A percentile compares a stretch with the other conserved stretches of the same genome.
phyloP scores from a whole-genome alignment of 495 filamentous ascomycete genomes.

The Sporormia fimetaria region DNA sequence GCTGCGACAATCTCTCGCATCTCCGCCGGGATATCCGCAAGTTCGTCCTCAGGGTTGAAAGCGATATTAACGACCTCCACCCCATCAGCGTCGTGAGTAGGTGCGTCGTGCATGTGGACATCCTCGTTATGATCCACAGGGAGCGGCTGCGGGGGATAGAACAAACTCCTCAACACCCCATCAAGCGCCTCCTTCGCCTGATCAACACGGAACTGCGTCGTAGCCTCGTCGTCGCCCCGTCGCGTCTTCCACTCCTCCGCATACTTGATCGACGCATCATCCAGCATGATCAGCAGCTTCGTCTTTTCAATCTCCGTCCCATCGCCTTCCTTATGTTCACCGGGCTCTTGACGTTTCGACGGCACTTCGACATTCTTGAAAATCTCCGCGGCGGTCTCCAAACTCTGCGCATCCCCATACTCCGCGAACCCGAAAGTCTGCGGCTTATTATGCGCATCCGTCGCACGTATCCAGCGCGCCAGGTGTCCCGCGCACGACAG shows the following conservation, averaged over 20 bases:
- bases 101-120: conserved; percentile 56
- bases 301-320: conserved; percentile 29
- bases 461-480: conserved; percentile 73
- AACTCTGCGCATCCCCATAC: conserved; percentile 83
- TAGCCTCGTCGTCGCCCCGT: conserved; percentile 52
- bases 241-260: conserved; percentile 65
- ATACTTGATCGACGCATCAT: conserved; percentile 67
- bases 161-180: conserved; percentile 55
- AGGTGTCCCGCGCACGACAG: conserved; percentile 66
- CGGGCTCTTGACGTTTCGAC: conserved; percentile 53
- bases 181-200: conserved; percentile 54
- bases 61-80: conserved; percentile 86
- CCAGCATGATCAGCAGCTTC: conserved; percentile 48
- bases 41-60: conserved; percentile 71
- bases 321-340: conserved; percentile 43
- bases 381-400: conserved; percentile 76
- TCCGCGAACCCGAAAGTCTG: conserved; percentile 93
- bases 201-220: conserved; percentile 55
- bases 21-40: conserved; percentile 89
- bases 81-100: conserved; percentile 38
- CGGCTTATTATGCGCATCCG: conserved; percentile 70
- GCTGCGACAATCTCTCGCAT: conserved; percentile 94
- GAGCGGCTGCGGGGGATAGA: conserved; percentile 48
- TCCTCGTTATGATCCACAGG: conserved; percentile 55
- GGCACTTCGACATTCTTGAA: conserved; percentile 80